Conservation (phyloP, 768 basidiomycete species). For the Tulasnella sp. region DNA sequence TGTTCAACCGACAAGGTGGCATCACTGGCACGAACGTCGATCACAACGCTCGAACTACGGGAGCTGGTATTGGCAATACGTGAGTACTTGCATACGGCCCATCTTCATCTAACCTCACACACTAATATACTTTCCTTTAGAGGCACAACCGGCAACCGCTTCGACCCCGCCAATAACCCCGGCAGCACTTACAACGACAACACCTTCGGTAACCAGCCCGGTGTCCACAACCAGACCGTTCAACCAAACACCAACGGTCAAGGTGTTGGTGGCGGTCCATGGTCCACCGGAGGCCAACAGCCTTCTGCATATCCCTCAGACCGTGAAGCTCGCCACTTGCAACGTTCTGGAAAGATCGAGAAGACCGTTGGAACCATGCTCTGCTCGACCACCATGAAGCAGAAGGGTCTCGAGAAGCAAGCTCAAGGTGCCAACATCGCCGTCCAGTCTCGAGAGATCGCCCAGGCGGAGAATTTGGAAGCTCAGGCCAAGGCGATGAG, state of each 20-base stretch:
- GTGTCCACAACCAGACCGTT: background rate
- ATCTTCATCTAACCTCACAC: background rate
- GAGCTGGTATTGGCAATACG: background rate
- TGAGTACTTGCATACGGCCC: background rate
- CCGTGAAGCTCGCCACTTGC: constrained; percentile 1
- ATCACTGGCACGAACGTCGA: background rate
- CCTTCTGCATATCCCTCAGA: background rate
- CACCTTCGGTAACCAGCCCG: background rate
- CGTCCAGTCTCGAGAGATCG: constrained; percentile 8
- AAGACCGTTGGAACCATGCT: constrained; percentile 22
- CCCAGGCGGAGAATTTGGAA: constrained; percentile 24
- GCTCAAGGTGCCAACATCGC: constrained; percentile 14
- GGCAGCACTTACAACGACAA: background rate
- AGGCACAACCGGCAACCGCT: background rate
- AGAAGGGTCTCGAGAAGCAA: constrained; percentile 29
- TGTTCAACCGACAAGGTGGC: background rate
- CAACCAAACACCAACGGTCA: background rate
- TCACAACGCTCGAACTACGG: background rate
- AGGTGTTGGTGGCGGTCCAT: constrained; percentile 10
- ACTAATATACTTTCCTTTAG: background rate
- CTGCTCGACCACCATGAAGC: constrained; percentile 22
- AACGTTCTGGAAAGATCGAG: constrained; percentile 25
- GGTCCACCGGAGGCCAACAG: background rate
- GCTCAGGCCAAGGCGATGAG: constrained; percentile 11
- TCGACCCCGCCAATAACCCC: background rate